Base-by-base conservation (phyloP, 2,329 filamentous ascomycete species). In the Amauroascus verrucosus region DNA sequence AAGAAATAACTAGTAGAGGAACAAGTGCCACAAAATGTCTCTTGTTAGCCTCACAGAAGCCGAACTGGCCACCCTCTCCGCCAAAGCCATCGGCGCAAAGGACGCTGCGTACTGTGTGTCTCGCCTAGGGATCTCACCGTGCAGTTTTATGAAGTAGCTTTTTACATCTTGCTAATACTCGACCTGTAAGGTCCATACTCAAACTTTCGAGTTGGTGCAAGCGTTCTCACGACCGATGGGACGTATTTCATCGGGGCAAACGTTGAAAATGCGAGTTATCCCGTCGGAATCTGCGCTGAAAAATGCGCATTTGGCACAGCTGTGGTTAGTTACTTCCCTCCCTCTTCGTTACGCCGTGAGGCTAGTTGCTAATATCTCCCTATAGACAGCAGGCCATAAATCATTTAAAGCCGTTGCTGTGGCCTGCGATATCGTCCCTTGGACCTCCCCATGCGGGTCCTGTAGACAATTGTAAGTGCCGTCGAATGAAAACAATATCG, bases 241-340 rank as follows among this genome's bases (percentile, higher is more conserved):
- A 68, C 71, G 54, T 81, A 77, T 60, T 76, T 89, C 54, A 74
- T 78, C 44, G 93, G 93, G 52, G 89, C 87, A 58, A 95, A 95
- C 66, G 82, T 97, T 57, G 93, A 98, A 73, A 96, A 97, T 67
- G 90, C 88, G 1, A 76, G 85, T 26, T 97, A 95, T 67, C 91
- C 93, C 0, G 90, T 96, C 5, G 88, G 88, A n/a, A 94, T 87
- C 2, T 97, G 93, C 69, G 93, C 93, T 13, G 93, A 98, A 77
- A 78, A 91, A 55, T 87, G 91, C n/a, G 89, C 88, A 1, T 77
- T 97, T 60, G 86, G 81, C 6, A 88, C 83, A 37, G 91, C 91
- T 20, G 80, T 96, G 54, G 73, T 75, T 16, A 45, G 41, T 45
- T 11, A 18, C 14, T 9, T 4, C 41, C 9, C 26, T 30, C 26